Conservation (phyloP, 2,329 filamentous ascomycete genomes). For the Dryadomyces quercivorus region DNA sequence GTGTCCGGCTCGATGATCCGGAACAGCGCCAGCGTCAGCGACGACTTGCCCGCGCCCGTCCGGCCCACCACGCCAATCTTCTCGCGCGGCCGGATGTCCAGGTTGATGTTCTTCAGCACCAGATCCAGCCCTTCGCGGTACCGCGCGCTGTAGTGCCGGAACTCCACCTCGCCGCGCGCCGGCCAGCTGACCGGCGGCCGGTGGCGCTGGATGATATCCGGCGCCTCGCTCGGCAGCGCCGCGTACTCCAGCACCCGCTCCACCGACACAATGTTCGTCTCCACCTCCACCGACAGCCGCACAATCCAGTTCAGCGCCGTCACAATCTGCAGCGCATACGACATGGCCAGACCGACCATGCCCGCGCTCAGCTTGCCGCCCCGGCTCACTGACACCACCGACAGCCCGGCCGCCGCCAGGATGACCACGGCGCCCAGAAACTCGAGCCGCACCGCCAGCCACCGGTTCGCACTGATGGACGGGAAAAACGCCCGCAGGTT, state of each 20-base stretch:
- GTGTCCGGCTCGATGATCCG: constrained; percentile 81
- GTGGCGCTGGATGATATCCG: constrained; percentile 81
- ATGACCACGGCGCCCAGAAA: constrained; percentile 95
- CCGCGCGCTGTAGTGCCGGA: constrained; percentile 87
- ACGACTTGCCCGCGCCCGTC: constrained; percentile 93
- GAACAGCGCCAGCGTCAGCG: constrained; percentile 84
- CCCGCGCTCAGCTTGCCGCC: constrained; percentile 55
- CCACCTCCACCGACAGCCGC: constrained; percentile 96
- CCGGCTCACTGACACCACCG: constrained; percentile 66
- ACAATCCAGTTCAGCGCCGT: constrained; percentile 99
- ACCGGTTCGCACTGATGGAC: constrained; percentile 85
- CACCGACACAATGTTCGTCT: constrained; percentile 99
- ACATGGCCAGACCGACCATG: constrained; percentile 86
- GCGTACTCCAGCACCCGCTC: constrained; percentile 97
- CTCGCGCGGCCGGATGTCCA: constrained; percentile 90
- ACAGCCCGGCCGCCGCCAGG: constrained; percentile 68
- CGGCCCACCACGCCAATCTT: constrained; percentile 97
- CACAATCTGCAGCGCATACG: constrained; percentile 93
- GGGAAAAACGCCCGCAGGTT: constrained; percentile 93
- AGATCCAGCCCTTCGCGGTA: constrained; percentile 85
- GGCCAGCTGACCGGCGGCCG: constrained; percentile 88
- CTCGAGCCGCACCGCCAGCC: constrained; percentile 89
- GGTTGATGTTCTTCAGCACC: constrained; percentile 82
- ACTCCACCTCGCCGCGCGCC: constrained; percentile 72
- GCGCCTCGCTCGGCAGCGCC: constrained; percentile 79